Conservation (phyloP, 176 grass and related monocot genomes). For the Themeda triandra region DNA sequence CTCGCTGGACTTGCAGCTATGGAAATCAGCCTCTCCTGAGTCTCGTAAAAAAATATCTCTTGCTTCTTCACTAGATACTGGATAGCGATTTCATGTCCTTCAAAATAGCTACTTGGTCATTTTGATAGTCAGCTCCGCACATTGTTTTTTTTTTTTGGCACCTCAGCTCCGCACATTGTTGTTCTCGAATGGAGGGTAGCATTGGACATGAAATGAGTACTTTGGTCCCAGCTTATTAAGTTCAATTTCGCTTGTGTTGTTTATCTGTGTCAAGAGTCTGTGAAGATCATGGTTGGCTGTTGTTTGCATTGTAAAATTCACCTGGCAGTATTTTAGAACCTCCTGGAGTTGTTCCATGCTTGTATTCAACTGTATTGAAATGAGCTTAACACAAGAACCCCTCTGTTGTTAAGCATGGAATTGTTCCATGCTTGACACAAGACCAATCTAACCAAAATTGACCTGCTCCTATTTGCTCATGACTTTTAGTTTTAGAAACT, state of each 20-base stretch:
- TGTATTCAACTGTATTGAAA: slow-evolving; percentile 22
- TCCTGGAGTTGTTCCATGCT: not conserved
- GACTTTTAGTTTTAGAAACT: not conserved
- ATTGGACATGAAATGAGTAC: not conserved
- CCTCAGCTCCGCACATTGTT: too few relatives aligned
- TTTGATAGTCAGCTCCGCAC: too few relatives aligned
- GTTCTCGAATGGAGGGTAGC: too few relatives aligned
- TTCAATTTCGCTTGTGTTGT: slow-evolving; percentile 16
- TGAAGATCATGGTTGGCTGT: not conserved
- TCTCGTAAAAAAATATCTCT: not conserved
- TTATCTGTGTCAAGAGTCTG: slow-evolving; percentile 14
- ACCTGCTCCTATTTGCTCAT: not conserved
- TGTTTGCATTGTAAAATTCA: slow-evolving; percentile 22
- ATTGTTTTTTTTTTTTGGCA: too few relatives aligned
- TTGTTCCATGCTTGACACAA: not conserved
- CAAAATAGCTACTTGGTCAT: too few relatives aligned
- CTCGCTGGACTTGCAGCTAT: not conserved
- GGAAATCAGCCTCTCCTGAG: not conserved
- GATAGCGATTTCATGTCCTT: too few relatives aligned
- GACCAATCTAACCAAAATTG: not conserved
- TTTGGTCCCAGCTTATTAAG: not conserved
- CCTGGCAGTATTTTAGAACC: not conserved
- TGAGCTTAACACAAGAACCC: not conserved
- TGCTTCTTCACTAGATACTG: too few relatives aligned
- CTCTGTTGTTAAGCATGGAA: not conserved